Evolutionary conservation across 192 early-diverging fungal genomes (phyloP), one percentile per base, ranked within the genome.

Genomic region (Dissophora ornata): DNA sequence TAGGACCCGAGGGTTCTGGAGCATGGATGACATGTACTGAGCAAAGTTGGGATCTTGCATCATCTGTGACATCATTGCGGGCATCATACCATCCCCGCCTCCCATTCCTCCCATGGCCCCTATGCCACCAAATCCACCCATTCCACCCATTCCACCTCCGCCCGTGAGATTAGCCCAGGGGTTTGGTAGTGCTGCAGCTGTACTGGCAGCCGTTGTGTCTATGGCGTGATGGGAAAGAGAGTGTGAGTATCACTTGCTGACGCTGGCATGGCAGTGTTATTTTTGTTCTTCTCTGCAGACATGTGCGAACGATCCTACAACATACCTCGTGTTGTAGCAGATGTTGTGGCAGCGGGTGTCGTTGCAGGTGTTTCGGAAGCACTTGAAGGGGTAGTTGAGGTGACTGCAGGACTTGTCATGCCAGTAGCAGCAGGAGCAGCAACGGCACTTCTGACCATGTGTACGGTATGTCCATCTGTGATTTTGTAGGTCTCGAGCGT

Each of bases 381-480:
- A n/a, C n/a, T n/a, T n/a, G n/a, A n/a, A n/a, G n/a, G n/a, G n/a
- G 53, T 38, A 38, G 53, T 55, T 3, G 30, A 52, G 8, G 28
- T 16, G n/a, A 21, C 16, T n/a, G n/a, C n/a, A n/a, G n/a, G n/a
- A n/a, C n/a, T n/a, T n/a, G n/a, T n/a, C n/a, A n/a, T n/a, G n/a
- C n/a, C n/a, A 36, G 38, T 41, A 41, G 54, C 16, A 57, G 19
- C 36, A 21, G 21, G 22, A 44, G 40, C 9, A 44, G 26, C 16
- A 2, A 25, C 48, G 8, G 81, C 59, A 19, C 92, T 88, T 28
- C 89, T 89, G 8, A 97, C 95, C 90, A 98, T 87, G 56, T 98
- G 97, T 7, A 98, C 84, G 25, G 95, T 95, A 66, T 93, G 85
- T 0, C 94, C 94, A n/a, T 96, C 92, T 0, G 80, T 73, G 18